Base-by-base conservation (phyloP, 441 rosid species). In the Biscutella laevigata region DNA sequence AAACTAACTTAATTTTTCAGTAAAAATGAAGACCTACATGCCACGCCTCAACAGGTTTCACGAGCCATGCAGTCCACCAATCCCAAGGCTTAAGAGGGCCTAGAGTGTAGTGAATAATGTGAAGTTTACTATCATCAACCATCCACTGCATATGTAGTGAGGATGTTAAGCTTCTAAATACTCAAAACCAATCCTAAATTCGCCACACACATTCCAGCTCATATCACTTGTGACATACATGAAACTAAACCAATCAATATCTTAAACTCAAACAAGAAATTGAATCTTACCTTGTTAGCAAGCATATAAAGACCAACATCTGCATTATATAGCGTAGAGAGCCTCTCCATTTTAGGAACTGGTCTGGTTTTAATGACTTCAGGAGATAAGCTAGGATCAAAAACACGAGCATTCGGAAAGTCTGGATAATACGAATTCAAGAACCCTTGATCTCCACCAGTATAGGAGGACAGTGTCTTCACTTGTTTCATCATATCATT, bases 11-110 rank as follows among this genome's bases (percentile, higher is more conserved):
- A 21, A 12, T 5, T 40, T 16, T 13, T 29, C 2, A 26, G 32
- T 6, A 4, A 25, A 4, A n/a, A 5, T 15, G 9, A 35, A 62
- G 42, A 56, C 34, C 15, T 80, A 92, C 96, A 82, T 92, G 98
- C 98, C 98, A 92, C 28, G 84, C 88, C 67, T 86, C 94, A 57
- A 92, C 96, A 35, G 95, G 98, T 74, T 88, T 88, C 53, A 92
- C 73, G 25, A 92, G 86, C 98, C 98, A 92, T 6, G 96, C 88
- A 35, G 98, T 92, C 91, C 94, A 88, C 95, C 98, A 92, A 62
- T 88, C 98, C 98, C 98, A 92, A 52, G 98, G 96, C 61, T 92
- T 88, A 39, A 88, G 85, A 44, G 95, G 95, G 12, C 98, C 98
- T 57, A 92, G 91, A 3, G 98, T 92, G 57, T 88, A 86, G 74